Evolutionary conservation across 1,139 yeast genomes (phyloP).

Genomic region (Hansenula anomala): DNA sequence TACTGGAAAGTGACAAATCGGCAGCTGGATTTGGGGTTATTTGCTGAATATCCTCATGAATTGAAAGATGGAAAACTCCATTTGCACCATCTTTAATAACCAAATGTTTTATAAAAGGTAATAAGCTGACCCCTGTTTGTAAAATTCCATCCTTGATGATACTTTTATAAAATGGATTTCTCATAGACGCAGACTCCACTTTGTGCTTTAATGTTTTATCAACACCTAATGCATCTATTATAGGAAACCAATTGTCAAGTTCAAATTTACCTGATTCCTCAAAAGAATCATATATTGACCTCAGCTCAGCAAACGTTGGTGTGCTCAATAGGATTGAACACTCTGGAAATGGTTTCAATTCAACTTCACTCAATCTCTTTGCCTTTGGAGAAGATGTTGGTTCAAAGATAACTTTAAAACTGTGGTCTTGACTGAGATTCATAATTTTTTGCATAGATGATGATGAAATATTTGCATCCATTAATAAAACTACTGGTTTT

Average conservation of each 20-base stretch:
- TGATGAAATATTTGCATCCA: slow-evolving; percentile 66
- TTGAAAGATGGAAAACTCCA: slow-evolving; percentile 50
- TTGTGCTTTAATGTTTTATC: slow-evolving; percentile 28
- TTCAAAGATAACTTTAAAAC: slow-evolving; percentile 49
- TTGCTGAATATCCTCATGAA: slow-evolving; percentile 10
- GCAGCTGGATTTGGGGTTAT: neutral
- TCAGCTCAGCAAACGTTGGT: slow-evolving; percentile 66
- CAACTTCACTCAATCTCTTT: slow-evolving; percentile 10
- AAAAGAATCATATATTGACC: slow-evolving; percentile 48
- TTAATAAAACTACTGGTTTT: slow-evolving; percentile 42
- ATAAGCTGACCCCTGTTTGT: slow-evolving; percentile 64
- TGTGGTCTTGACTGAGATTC: slow-evolving; percentile 17
- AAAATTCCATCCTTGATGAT: slow-evolving; percentile 44
- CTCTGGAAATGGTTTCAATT: slow-evolving; percentile 2
- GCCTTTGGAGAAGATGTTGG: slow-evolving; percentile 76
- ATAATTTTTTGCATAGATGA: slow-evolving; percentile 37
- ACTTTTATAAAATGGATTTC: slow-evolving; percentile 22
- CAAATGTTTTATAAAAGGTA: slow-evolving; percentile 70
- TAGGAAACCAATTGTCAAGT: slow-evolving; percentile 68
- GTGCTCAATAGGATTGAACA: slow-evolving; percentile 12
- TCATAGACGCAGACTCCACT: slow-evolving; percentile 10
- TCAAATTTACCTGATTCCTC: slow-evolving; percentile 49
- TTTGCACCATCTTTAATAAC: slow-evolving; percentile 62
- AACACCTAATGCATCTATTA: slow-evolving; percentile 57
- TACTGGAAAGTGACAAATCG: too few relatives aligned